A percentile compares a stretch with the other conserved stretches of the same genome.
Conservation (phyloP, 2,329 filamentous ascomycete genomes). For the Arthroderma sp. region DNA sequence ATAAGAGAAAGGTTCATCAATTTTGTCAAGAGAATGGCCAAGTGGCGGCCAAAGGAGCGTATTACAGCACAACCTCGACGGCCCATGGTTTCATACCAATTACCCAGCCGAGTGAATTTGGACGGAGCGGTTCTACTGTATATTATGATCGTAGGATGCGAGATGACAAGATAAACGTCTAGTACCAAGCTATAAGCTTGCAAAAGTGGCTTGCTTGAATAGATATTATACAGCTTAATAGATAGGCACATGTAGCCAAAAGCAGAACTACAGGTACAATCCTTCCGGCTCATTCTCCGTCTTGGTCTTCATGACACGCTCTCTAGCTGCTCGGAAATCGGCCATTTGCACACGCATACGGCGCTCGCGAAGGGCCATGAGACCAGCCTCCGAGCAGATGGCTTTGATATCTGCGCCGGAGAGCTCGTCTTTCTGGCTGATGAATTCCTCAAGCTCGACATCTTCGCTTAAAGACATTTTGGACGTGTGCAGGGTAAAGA, state of each 20-base stretch:
- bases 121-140: neutral
- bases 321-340: constrained; percentile 83
- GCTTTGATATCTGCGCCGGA: constrained; percentile 97
- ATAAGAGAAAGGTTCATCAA: neutral
- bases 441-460: constrained; percentile 97
- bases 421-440: constrained; percentile 94
- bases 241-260: neutral
- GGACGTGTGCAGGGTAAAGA: constrained; percentile 92
- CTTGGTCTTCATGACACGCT: constrained; percentile 96
- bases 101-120: neutral
- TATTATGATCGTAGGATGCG: neutral
- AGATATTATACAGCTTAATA: constrained; percentile 5
- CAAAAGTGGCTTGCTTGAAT: neutral
- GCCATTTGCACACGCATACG: constrained; percentile 99
- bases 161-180: neutral
- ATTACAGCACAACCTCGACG: neutral
- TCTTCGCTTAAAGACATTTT: constrained; percentile 97
- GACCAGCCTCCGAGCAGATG: constrained; percentile 91
- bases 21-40: neutral
- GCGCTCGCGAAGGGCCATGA: constrained; percentile 85
- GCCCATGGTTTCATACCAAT: neutral
- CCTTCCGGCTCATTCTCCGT: constrained; percentile 96
- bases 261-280: constrained; percentile 69
- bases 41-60: neutral
- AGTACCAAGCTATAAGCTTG: neutral